phyloP scores from a whole-genome alignment of 805 yeast genomes.

The Saturnispora quitensis region DNA sequence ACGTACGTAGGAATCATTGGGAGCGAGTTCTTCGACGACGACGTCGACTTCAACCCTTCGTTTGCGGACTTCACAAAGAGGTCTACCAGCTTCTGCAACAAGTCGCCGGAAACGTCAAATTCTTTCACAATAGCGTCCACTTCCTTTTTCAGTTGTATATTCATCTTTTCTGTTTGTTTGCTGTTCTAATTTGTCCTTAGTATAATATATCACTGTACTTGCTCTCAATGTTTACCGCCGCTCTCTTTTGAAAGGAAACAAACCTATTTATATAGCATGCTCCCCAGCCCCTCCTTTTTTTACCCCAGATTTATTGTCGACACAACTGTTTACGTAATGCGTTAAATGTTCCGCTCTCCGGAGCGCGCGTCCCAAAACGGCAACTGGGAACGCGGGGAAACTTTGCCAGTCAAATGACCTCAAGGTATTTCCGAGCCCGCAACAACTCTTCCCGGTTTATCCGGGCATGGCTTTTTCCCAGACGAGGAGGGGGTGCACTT shows the following conservation, averaged over 20 bases:
- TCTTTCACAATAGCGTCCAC: slow-evolving; percentile 29
- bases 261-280: background rate
- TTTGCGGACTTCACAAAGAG: slow-evolving; percentile 55
- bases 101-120: slow-evolving; percentile 35
- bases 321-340: background rate
- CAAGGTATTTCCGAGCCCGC: background rate
- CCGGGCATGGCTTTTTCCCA: background rate
- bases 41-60: slow-evolving; percentile 40
- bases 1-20: slow-evolving; percentile 95
- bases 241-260: background rate
- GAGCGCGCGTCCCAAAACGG: background rate
- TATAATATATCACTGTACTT: background rate
- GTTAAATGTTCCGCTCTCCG: background rate
- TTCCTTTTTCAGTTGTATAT: slow-evolving; percentile 7
- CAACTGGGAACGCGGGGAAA: background rate
- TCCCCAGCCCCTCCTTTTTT: background rate
- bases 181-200: background rate
- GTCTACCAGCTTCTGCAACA: slow-evolving; percentile 39
- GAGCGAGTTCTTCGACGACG: slow-evolving; percentile 38
- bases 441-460: background rate
- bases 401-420: background rate
- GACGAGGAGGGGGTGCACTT: too few relatives aligned
- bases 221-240: too few relatives aligned
- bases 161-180: background rate
- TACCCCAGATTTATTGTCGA: background rate